A percentile compares a stretch with the other conserved stretches of the same genome.
Conservation (phyloP, 2,329 filamentous ascomycete genomes). For the Chaetothyriales sp. region DNA sequence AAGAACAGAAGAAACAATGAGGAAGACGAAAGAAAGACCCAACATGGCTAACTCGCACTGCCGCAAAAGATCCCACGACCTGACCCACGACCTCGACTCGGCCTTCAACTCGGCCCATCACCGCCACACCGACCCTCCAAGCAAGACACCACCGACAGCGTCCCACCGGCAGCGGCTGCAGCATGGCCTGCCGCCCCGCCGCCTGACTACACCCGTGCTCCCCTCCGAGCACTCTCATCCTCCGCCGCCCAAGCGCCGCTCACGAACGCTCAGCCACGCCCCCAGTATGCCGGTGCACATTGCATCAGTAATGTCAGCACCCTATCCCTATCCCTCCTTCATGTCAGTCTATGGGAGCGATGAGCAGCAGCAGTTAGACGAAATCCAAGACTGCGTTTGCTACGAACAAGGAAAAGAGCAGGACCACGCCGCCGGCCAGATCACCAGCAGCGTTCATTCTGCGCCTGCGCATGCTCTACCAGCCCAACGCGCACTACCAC, state of each 20-base stretch:
- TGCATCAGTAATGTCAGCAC: slow-evolving; percentile 14
- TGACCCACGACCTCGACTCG: slow-evolving; percentile 8
- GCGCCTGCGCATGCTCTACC: neutral
- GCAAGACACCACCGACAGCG: neutral
- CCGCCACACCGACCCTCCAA: neutral
- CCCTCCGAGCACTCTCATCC: neutral
- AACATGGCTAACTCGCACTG: slow-evolving; percentile 13
- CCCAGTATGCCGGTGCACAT: slow-evolving; percentile 16
- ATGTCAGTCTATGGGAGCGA: slow-evolving; percentile 16
- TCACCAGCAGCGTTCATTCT: neutral
- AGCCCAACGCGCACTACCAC: neutral
- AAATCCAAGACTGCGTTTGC: neutral
- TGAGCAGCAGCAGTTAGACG: neutral
- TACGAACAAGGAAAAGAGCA: neutral
- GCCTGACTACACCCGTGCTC: neutral
- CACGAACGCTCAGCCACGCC: slow-evolving; percentile 1
- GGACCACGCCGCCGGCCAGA: neutral
- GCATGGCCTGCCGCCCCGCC: neutral
- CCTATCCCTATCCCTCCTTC: slow-evolving; percentile 16
- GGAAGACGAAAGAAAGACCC: neutral
- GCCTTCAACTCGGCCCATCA: slow-evolving; percentile 1
- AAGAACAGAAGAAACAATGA: no score
- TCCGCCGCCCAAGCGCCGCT: neutral
- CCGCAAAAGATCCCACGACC: slow-evolving; percentile 16
- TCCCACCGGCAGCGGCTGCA: neutral